A percentile compares a stretch with the other conserved stretches of the same genome.
phyloP scores from a whole-genome alignment of 305 asterid species.

The Rubia tinctorum region DNA sequence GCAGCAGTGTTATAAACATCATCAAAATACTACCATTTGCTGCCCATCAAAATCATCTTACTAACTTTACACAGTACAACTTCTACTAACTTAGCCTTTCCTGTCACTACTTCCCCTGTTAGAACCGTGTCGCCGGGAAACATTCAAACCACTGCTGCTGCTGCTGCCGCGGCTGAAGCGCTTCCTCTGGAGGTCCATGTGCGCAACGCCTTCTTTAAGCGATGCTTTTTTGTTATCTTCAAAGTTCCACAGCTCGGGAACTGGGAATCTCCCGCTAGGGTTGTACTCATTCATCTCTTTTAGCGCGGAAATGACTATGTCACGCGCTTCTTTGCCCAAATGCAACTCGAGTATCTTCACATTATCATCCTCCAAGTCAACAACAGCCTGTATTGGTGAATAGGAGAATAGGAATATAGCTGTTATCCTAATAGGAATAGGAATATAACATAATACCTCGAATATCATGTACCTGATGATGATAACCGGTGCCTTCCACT shows the following conservation, averaged over 20 bases:
- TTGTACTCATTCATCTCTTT: background rate
- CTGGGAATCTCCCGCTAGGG: background rate
- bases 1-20: too few species aligned
- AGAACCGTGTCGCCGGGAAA: too few species aligned
- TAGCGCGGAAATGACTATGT: background rate
- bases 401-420: too few species aligned
- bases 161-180: background rate
- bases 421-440: too few species aligned
- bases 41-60: too few species aligned
- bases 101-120: too few species aligned
- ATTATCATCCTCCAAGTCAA: background rate
- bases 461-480: background rate
- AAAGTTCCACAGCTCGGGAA: background rate
- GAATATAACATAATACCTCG: too few species aligned
- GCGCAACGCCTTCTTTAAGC: background rate
- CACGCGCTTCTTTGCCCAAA: background rate
- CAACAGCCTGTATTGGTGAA: background rate
- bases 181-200: background rate
- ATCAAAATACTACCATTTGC: too few species aligned
- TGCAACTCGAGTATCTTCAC: background rate
- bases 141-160: too few species aligned
- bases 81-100: too few species aligned
- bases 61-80: too few species aligned
- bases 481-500: background rate
- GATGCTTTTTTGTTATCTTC: background rate